A percentile compares a stretch with the other conserved stretches of the same genome.
Evolutionary conservation across 257 asterid genomes (phyloP).

Genomic region (Jasminum sambac): DNA sequence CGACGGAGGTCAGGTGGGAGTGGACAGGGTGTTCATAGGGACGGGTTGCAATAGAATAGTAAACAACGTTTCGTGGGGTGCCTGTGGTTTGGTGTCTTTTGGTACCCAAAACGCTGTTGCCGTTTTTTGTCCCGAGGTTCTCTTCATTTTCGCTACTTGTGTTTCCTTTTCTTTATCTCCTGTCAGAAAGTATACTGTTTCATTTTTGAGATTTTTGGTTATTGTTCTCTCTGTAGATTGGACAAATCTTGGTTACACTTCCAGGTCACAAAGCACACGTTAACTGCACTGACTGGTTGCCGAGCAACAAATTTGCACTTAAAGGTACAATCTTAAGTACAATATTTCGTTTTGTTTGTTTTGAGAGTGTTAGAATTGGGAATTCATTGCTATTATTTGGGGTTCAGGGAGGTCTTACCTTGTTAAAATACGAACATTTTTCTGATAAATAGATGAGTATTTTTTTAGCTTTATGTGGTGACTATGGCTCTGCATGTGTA

Average conservation of each 20-base stretch:
- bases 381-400: conserved; percentile 14
- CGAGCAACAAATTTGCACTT: conserved; percentile 76
- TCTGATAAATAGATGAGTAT: not conserved
- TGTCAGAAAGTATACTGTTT: not conserved
- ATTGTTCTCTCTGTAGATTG: conserved; percentile 47
- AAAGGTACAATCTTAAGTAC: conserved; percentile 50
- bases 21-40: conserved; percentile 64
- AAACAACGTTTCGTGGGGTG: conserved; percentile 95
- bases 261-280: conserved; percentile 91
- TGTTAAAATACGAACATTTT: conserved; percentile 2
- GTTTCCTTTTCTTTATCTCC: not conserved
- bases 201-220: conserved; percentile 6
- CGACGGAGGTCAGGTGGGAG: conserved; percentile 41
- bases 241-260: conserved; percentile 83
- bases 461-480: conserved; percentile 13
- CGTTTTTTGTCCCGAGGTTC: conserved; percentile 85
- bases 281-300: conserved; percentile 92
- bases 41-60: conserved; percentile 92
- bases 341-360: not conserved
- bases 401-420: not conserved
- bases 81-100: conserved; percentile 74
- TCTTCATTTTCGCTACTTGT: not conserved
- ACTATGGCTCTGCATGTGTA: conserved; percentile 28
- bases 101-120: conserved; percentile 95
- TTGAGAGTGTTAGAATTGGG: not conserved